Conservation (phyloP, 345 rosid genomes). For the Brassica incana region DNA sequence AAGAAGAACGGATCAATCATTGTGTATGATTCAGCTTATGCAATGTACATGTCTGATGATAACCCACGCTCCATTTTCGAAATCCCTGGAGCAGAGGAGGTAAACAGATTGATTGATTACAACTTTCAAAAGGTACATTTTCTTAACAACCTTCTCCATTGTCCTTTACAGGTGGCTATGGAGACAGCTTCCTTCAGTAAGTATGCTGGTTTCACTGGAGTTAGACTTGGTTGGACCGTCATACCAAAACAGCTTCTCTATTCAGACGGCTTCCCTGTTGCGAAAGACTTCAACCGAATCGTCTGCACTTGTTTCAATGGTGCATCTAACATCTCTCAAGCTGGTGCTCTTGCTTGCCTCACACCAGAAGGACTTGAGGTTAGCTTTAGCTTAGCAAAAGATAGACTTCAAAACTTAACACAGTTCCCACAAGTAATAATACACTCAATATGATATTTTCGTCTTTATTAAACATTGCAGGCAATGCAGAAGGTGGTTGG, state of each 20-base stretch:
- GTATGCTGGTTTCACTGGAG: conserved; percentile 95
- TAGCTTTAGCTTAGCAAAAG: background rate
- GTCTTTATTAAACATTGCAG: background rate
- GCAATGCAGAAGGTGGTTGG: conserved; percentile 79
- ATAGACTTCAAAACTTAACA: background rate
- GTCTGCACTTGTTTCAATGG: conserved; percentile 90
- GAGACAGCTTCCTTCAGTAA: conserved; percentile 82
- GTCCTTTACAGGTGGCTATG: background rate
- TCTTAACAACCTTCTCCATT: background rate
- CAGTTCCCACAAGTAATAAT: background rate
- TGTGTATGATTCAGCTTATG: conserved; percentile 47
- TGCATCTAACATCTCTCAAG: conserved; percentile 83
- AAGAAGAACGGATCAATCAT: background rate
- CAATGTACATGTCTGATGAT: conserved; percentile 77
- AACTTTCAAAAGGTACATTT: background rate
- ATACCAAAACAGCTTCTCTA: conserved; percentile 78
- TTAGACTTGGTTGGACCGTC: conserved; percentile 95
- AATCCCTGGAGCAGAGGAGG: conserved; percentile 98
- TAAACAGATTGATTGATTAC: conserved; percentile 26
- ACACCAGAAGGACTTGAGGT: conserved; percentile 76
- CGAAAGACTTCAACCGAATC: conserved; percentile 82
- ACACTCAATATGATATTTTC: background rate
- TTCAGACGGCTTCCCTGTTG: conserved; percentile 87
- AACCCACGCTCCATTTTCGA: conserved; percentile 90
- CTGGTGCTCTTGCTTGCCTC: conserved; percentile 93